A percentile compares a stretch with the other conserved stretches of the same genome.
These are phyloP conservation scores for Leccinum olivaceopallidum DNA, from an alignment of 768 basidiomycete genomes.

Conservation along the genomic window DNA sequence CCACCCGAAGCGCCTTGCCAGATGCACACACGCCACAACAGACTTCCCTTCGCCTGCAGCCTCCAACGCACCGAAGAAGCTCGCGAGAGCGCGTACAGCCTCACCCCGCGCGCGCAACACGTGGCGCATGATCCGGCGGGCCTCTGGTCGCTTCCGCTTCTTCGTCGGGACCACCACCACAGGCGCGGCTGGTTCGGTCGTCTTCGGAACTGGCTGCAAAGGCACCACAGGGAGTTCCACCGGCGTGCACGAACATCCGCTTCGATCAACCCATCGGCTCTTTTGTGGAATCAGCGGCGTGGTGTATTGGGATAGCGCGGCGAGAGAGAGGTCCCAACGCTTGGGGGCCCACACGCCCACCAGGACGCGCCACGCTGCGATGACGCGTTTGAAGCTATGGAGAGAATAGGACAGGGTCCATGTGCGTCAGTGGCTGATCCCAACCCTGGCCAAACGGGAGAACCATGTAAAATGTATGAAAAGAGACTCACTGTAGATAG, in stretches of 20 bases:
- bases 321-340: slow-evolving; percentile 74
- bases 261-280: slow-evolving; percentile 69
- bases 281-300: slow-evolving; percentile 64
- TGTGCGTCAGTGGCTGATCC: slow-evolving; percentile 22
- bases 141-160: slow-evolving; percentile 56
- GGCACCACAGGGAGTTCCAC: slow-evolving; percentile 13
- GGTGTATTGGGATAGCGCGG: slow-evolving; percentile 74
- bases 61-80: slow-evolving; percentile 69
- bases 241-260: slow-evolving; percentile 35
- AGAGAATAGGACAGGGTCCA: slow-evolving; percentile 6
- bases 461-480: not conserved
- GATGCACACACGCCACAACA: slow-evolving; percentile 50
- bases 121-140: slow-evolving; percentile 84
- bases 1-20: slow-evolving; percentile 45
- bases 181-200: slow-evolving; percentile 39
- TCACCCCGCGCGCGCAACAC: slow-evolving; percentile 85
- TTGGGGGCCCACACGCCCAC: slow-evolving; percentile 93
- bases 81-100: slow-evolving; percentile 73
- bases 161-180: not conserved
- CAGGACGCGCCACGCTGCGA: slow-evolving; percentile 95
- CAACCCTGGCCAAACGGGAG: slow-evolving; percentile 16
- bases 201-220: not conserved
- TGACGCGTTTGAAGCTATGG: slow-evolving; percentile 75
- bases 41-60: slow-evolving; percentile 44
- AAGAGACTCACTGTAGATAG: slow-evolving; percentile 67